Base-by-base conservation (phyloP, 768 basidiomycete genomes). In the Leccinum boreale region DNA sequence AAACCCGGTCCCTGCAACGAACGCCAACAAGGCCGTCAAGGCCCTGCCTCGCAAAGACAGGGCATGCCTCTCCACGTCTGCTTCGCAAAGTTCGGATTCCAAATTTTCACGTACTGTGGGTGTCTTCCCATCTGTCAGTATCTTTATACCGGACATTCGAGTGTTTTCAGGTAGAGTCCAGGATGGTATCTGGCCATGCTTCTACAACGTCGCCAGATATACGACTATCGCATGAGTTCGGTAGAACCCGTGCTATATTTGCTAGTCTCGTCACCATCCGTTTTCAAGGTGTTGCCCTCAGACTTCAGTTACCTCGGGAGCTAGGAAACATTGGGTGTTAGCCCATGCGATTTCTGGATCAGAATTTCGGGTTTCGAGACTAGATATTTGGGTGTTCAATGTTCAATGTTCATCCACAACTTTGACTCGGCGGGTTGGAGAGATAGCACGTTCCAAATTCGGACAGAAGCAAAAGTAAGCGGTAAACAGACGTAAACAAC, bases 1-100 rank as follows among this genome's bases (percentile, higher is more conserved):
- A 67, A 85, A 84, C 4, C 84, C 83, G 4, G 82, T 76, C 39
- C 84, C 84, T 23, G 82, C 80, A 11, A 84, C 81, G 62, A 83
- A 81, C 2, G 80, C 82, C 46, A 85, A 70, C 8, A 79, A 77
- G 9, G 74, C 75, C 19, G 79, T 82, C 48, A 85, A 70, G 12
- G 69, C 64, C 46, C 63, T 66, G 11, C 83, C 82, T 21, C 63
- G 59, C 53, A 70, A 60, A 23, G 67, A 58, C 26, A 62, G 5
- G 0, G 59, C 46, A 39, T 65, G 55, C 5, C 17, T 29, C 35
- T 60, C 49, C 1, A 67, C 54, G 19, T 64, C 67, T 52, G 63
- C 56, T 19, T 58, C 36, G 15, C 26, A 11, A 14, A 59, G 56
- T 1, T 19, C 42, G 31, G 35, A 15, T 31, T 54, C 53, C 2